Base-by-base conservation (phyloP, 495 filamentous ascomycete genomes). In the Daldinia concentrica region DNA sequence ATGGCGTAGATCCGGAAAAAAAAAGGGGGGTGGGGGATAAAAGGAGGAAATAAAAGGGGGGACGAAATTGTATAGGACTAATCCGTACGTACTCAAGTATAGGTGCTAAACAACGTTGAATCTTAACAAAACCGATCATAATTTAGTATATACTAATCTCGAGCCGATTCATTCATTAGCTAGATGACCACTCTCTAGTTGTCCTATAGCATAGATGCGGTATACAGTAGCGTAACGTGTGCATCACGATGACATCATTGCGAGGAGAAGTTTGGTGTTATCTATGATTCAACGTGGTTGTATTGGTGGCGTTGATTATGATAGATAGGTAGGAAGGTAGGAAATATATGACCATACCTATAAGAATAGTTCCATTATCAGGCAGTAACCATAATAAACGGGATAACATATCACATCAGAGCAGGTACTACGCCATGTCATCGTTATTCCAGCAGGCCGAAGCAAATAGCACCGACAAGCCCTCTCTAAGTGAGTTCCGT, bases 211-310 rank as follows among this genome's bases (percentile, higher is more conserved):
- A 32, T 32, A 32, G 29, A 9, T 32, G 6, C 7, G 29, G 29
- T 32, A 32, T 12, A 3, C 14, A 48, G 26, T n/a, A 70, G 22
- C 26, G 50, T 29, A 54, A 24, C 24, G 9, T 12, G 19, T 14
- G 30, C 58, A 58, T 66, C 62, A 66, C 32, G 11, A 54, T 71
- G 58, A 66, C 57, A 60, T 62, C 56, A 52, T 58, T 15, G 48
- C 34, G 15, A 66, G 27, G 50, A 57, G 24, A 14, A n/a, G 50
- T 0, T 8, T 5, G 8, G 11, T 4, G 15, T 30, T 30, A 30
- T 54, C 51, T 57, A 66, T 37, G 36, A 62, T n/a, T 30, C 57
- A 60, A 29, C 6, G 6, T 36, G 14, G 11, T 0, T 0, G 22
- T 6, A 45, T 45, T 29, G 19, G 50, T 60, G 36, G 51, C 22